Evolutionary conservation across 2,329 filamentous ascomycete genomes (phyloP), one percentile per base, ranked within the genome.

Genomic region (Phoma sp.): DNA sequence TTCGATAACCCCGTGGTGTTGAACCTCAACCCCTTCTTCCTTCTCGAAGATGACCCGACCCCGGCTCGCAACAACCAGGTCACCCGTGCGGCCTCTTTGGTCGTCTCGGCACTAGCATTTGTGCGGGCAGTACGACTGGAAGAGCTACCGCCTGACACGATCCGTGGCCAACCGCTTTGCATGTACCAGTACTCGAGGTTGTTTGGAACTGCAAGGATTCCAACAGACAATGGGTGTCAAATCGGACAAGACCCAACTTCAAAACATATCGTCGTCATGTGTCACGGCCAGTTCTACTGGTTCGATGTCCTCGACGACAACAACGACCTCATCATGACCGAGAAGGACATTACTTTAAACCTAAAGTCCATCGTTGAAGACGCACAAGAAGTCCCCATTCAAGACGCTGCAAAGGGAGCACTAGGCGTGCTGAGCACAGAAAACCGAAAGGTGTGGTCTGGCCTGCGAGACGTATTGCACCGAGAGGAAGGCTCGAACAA

Each of bases 181-280:
- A 99, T 99, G 95, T 96, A 97, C 74, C 95, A 99, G 74, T 98
- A 96, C 77, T 96, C 93, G 0, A 86, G 93, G 15, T 81, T 99
- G 23, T 99, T 99, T 68, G 95, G 95, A 45, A 98, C 95, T 1
- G 93, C 95, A 38, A 87, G 95, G 62, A 91, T 99, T 7, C 95
- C 95, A 0, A 98, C 93, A 0, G 91, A 96, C 25, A 88, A 95
- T 71, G 95, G 95, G 5, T 99, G 95, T 73, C 90, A 96, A 65
- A 98, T 99, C 67, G 92, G 93, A 60, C 93, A 98, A 72, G 93
- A 98, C 67, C 90, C 92, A 0, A 85, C 88, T n/a, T 91, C 93
- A 3, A 96, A 92, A 77, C 95, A 99, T 74, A 82, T 99, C 30
- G 90, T 97, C 9, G 92, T 98, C 36, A 83, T 98, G 77, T 96